Evolutionary conservation across 2,329 filamentous ascomycete genomes (phyloP).

Genomic region (Ceratocystiopsis sp.): DNA sequence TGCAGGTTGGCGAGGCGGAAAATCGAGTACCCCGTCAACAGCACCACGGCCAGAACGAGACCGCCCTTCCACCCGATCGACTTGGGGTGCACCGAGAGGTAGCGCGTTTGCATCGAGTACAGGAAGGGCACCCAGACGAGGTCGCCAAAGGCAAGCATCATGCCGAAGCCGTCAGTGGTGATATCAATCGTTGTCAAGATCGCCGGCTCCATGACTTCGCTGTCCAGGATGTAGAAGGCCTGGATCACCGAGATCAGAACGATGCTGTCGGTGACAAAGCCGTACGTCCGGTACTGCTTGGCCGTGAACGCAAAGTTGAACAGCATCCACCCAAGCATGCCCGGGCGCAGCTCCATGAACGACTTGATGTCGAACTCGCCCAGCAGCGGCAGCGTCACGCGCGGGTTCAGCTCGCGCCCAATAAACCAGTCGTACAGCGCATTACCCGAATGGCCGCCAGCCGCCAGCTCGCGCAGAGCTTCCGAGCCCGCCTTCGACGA

Average conservation of each 20-base stretch:
- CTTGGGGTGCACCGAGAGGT: constrained; percentile 67
- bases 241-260: constrained; percentile 64
- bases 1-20: constrained; percentile 90
- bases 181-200: constrained; percentile 92
- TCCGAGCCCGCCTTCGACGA: constrained; percentile 27
- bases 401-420: constrained; percentile 85
- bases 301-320: constrained; percentile 72
- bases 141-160: constrained; percentile 89
- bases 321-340: constrained; percentile 76
- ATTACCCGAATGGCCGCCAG: constrained; percentile 69
- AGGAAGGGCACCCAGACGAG: constrained; percentile 85
- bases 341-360: constrained; percentile 81
- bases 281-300: constrained; percentile 74
- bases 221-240: constrained; percentile 67
- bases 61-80: constrained; percentile 56
- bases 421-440: constrained; percentile 93
- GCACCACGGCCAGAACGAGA: constrained; percentile 46
- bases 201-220: constrained; percentile 71
- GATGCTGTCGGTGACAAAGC: constrained; percentile 73
- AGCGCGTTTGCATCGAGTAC: constrained; percentile 71
- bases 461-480: constrained; percentile 64
- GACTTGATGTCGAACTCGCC: constrained; percentile 82
- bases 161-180: constrained; percentile 81
- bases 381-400: constrained; percentile 58
- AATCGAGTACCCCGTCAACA: constrained; percentile 64